Base-by-base conservation (phyloP, 2,329 filamentous ascomycete genomes). In the Cordyceps cateniannulata region DNA sequence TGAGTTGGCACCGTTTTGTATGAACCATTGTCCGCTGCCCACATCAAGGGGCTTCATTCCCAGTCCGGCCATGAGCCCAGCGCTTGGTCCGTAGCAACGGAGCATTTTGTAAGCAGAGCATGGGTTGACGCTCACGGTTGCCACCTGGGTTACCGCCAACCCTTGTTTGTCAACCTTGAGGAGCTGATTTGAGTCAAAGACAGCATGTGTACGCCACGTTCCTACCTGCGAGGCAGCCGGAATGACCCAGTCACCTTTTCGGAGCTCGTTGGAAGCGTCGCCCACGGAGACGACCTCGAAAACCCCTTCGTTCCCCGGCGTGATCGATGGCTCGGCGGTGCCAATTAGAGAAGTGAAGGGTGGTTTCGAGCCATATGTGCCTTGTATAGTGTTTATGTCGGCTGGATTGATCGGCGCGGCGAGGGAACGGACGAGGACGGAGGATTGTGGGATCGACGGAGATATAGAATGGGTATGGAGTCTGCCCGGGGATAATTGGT, bases 371-470 rank as follows among this genome's bases (percentile, higher is more conserved):
- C 93, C 93, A 77, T 99, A 99, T 4, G 93, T 92, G 66, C 95
- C 95, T 79, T 99, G 95, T 69, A 99, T 90, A 69, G 93, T 93
- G 80, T 99, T 99, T 75, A 99, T 90, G 77, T 99, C 95, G 70
- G 95, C 93, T 25, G 95, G 95, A 78, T 99, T 99, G 74, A 99
- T 91, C 61, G 95, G 91, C 1, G 92, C 86, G 35, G 93, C 90
- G 68, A 99, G 90, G 68, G 95, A 88, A 73, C 91, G 91, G 63
- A 99, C 80, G 59, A 93, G 92, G 66, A 96, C 76, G 51, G 81
- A 77, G 52, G 74, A 75, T 38, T 79, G 72, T 52, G 90, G 88
- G 64, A 92, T 83, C 3, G 85, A 82, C 3, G 90, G 89, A 4
- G 88, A 88, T 70, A 93, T 91, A 66, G 88, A 91, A 77, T 93